Base-by-base conservation (phyloP, 2,329 filamentous ascomycete genomes). In the Colletotrichum graminicola region DNA sequence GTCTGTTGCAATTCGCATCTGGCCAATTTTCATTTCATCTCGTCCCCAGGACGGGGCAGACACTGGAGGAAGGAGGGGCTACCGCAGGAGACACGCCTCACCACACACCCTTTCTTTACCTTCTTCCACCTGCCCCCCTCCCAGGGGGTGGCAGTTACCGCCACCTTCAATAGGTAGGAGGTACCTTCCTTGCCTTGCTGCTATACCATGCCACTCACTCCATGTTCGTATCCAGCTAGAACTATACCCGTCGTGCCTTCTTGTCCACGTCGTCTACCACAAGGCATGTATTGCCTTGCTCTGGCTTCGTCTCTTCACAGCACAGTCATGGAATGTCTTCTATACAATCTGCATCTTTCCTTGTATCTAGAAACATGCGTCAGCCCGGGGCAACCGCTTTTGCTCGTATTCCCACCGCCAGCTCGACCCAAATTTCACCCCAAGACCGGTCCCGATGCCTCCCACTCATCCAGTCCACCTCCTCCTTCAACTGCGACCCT, bases 21-120 rank as follows among this genome's bases (percentile, higher is more conserved):
- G 59, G 55, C 69, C 66, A 72, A 72, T 71, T 72, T 72, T 72
- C 65, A 72, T 69, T 72, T 72, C 55, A 64, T 64, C 65, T 64
- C 59, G 66, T 69, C 51, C 69, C 65, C 64, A 56, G 34, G 36
- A 52, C 21, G 39, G 64, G 36, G 49, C 6, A 51, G n/a, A 29
- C 34, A 36, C 26, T 43, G 51, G 66, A 49, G 18, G 63, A 52
- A 26, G 36, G 49, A 52, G 61, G 47, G 61, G 47, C 61, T 55
- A 49, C 54, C 49, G 36, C 49, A 54, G 61, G 52, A 57, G 61
- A 59, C 52, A 52, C 54, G 29, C 49, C 43, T 45, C 43, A 45
- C 23, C 29, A 12, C 29, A 12, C 21, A 49, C 45, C 32, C 54
- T 39, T 54, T 45, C 49, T 45, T 56, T 52, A 8, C 47, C n/a